Evolutionary conservation across 129 eudicot genomes (phyloP).

Genomic region (Flaveria sonorensis): DNA sequence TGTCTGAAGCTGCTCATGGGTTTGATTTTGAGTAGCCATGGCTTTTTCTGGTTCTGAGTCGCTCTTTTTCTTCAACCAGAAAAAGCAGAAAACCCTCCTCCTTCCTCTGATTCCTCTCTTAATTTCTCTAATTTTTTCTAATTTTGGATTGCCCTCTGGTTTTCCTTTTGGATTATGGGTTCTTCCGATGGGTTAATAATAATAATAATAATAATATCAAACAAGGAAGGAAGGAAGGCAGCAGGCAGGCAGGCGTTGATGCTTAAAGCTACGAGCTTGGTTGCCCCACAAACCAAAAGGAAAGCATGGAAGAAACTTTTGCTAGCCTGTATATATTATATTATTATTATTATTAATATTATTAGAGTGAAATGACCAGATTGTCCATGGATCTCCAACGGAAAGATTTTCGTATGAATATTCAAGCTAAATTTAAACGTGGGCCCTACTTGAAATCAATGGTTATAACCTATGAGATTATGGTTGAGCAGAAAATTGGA

Average conservation of each 20-base stretch:
- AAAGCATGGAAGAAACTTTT: slow-evolving; percentile 15
- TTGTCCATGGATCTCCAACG: slow-evolving; percentile 43
- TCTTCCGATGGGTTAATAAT: too few relatives aligned
- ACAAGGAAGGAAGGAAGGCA: too few relatives aligned
- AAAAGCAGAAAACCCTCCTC: slow-evolving; percentile 46
- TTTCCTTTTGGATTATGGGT: slow-evolving; percentile 18
- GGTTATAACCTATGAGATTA: too few relatives aligned
- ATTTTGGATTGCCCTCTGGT: neutral
- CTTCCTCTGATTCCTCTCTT: slow-evolving; percentile 40
- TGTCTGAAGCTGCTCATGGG: slow-evolving; percentile 56
- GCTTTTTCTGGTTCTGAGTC: slow-evolving; percentile 42
- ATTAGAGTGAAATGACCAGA: slow-evolving; percentile 13
- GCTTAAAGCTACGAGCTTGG: slow-evolving; percentile 37
- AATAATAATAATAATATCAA: too few relatives aligned
- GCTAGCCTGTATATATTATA: slow-evolving; percentile 29
- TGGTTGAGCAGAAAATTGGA: too few relatives aligned
- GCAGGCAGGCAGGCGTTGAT: slow-evolving; percentile 38
- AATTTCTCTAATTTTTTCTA: slow-evolving; percentile 35
- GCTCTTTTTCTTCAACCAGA: slow-evolving; percentile 34
- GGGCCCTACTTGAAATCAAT: too few relatives aligned
- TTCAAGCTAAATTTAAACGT: too few relatives aligned
- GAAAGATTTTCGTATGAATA: slow-evolving; percentile 20
- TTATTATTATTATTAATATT: too few relatives aligned
- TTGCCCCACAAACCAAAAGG: slow-evolving; percentile 34
- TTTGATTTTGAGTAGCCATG: slow-evolving; percentile 33